Evolutionary conservation across 106 monocot genomes (phyloP).

Genomic region (Cymbidium sinense): DNA sequence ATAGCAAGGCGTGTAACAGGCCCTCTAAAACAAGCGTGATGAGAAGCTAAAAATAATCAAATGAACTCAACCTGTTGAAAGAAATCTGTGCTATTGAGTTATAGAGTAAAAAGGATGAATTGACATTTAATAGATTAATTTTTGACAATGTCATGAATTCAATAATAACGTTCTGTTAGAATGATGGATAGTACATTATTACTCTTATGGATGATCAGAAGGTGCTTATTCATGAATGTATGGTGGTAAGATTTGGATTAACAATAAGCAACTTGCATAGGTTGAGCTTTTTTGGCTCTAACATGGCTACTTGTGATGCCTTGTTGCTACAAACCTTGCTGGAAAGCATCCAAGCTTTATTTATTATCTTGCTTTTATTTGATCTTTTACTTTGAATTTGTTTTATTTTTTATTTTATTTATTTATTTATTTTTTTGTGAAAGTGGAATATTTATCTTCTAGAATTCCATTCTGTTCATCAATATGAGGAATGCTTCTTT

Average conservation of each 20-base stretch:
- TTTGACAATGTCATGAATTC: not conserved
- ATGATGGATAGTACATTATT: not conserved
- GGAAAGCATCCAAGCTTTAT: no score
- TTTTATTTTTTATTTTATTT: not conserved
- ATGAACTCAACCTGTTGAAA: not conserved
- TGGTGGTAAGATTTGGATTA: not conserved
- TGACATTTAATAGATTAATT: not conserved
- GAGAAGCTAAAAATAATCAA: not conserved
- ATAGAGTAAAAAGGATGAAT: not conserved
- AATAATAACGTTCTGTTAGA: not conserved
- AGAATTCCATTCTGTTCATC: not conserved
- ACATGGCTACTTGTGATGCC: not conserved
- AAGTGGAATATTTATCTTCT: not conserved
- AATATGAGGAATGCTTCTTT: not conserved
- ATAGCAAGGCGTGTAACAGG: not conserved
- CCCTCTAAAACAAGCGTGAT: not conserved
- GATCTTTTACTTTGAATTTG: not conserved
- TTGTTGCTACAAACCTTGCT: not conserved
- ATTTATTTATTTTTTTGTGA: no score
- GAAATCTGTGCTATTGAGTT: not conserved
- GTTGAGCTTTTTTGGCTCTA: not conserved
- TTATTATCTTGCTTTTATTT: no score
- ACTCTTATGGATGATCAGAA: not conserved
- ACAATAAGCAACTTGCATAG: not conserved
- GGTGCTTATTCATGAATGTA: not conserved